Evolutionary conservation across 805 yeast species (phyloP).

Genomic region (Candida sonorensis): DNA sequence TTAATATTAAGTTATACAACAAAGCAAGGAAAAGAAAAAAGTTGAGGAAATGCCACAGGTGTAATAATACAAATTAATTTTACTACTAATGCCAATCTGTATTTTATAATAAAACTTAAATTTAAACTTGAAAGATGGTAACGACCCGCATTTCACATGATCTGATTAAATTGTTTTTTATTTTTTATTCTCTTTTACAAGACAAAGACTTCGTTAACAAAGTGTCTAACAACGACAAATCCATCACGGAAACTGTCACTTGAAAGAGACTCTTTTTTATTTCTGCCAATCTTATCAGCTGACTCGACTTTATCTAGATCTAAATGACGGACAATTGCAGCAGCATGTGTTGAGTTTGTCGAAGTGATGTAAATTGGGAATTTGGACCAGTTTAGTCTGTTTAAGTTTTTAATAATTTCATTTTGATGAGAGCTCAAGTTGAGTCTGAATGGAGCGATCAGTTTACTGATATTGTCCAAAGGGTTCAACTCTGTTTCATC

Average conservation of each 20-base stretch:
- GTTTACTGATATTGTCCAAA: slow-evolving; percentile 3
- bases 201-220: slow-evolving; percentile 39
- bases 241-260: slow-evolving; percentile 56
- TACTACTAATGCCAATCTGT: too few species aligned
- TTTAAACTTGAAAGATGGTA: too few species aligned
- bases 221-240: slow-evolving; percentile 56
- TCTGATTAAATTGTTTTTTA: neutral
- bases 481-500: too few species aligned
- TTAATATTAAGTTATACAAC: too few species aligned
- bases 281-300: neutral
- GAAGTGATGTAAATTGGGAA: slow-evolving; percentile 62
- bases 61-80: too few species aligned
- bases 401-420: slow-evolving; percentile 49
- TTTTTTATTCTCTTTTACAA: neutral
- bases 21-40: too few species aligned
- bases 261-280: neutral
- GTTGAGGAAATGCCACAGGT: too few species aligned
- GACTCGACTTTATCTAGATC: slow-evolving; percentile 23
- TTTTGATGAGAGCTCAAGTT: slow-evolving; percentile 38
- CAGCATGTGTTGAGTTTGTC: slow-evolving; percentile 72
- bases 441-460: slow-evolving; percentile 25
- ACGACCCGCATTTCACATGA: too few species aligned
- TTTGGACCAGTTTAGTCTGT: slow-evolving; percentile 59
- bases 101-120: too few species aligned
- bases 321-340: slow-evolving; percentile 63